A percentile compares a stretch with the other conserved stretches of the same genome.
Evolutionary conservation across 768 basidiomycete species (phyloP).

Genomic region (Pleurotus giganteus): DNA sequence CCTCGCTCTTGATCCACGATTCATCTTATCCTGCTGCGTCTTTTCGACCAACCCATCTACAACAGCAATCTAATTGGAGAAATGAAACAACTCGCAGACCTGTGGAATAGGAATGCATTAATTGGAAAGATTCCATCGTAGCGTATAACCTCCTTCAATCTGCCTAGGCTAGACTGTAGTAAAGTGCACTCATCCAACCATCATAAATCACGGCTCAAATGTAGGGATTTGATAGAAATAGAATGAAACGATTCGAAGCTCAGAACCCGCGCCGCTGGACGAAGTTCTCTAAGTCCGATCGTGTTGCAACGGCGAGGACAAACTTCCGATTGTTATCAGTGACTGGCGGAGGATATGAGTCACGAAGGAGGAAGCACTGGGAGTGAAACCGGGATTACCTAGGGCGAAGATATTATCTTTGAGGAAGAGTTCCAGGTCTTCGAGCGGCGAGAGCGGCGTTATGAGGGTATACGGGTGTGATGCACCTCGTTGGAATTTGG

Average conservation of each 20-base stretch:
- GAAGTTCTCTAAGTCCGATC: conserved; percentile 66
- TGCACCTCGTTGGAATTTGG: conserved; percentile 64
- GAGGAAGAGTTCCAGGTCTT: conserved; percentile 81
- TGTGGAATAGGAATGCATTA: background rate
- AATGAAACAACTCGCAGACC: background rate
- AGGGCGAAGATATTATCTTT: conserved; percentile 71
- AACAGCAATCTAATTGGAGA: background rate
- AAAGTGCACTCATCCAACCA: background rate
- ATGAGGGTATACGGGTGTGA: conserved; percentile 74
- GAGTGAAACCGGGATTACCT: conserved; percentile 39
- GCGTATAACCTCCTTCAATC: conserved; percentile 3
- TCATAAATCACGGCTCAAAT: too few species aligned
- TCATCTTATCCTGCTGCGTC: too few species aligned
- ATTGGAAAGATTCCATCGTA: background rate
- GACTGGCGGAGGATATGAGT: conserved; percentile 43
- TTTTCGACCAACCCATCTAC: too few species aligned
- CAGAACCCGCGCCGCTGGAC: conserved; percentile 1
- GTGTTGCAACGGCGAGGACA: conserved; percentile 77
- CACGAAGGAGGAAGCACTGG: background rate
- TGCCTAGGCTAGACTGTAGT: background rate
- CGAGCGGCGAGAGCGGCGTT: conserved; percentile 75
- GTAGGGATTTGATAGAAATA: background rate
- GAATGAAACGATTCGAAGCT: background rate
- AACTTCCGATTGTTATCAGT: conserved; percentile 83
- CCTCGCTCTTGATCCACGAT: background rate